These are phyloP conservation scores for Eimeria sp. DNA, from an alignment of 169 alveolate species.

Conservation along the genomic window DNA sequence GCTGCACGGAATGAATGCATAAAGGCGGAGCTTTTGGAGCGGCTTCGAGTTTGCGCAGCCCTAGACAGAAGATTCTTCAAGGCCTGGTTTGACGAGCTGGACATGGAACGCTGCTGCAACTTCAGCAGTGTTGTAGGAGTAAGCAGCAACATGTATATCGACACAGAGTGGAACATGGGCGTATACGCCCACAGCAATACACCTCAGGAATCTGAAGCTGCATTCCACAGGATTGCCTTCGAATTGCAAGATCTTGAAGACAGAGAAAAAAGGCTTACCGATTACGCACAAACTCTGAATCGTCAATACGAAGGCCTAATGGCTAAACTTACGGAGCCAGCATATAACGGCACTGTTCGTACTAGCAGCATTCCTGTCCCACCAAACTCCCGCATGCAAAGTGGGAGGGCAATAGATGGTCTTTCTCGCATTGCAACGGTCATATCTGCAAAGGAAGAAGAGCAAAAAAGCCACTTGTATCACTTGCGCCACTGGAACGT, in stretches of 20 bases:
- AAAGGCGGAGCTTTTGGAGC: not conserved
- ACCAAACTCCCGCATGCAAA: not conserved
- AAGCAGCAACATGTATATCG: not conserved
- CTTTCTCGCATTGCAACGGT: not conserved
- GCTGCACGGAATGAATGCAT: not conserved
- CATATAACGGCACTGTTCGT: not conserved
- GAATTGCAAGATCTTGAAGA: constrained; percentile 7
- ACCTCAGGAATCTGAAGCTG: not conserved
- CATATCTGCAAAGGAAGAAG: not conserved
- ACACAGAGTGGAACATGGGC: not conserved
- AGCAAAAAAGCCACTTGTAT: not conserved
- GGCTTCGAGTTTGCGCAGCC: constrained; percentile 11
- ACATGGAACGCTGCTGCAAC: constrained; percentile 41
- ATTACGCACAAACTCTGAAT: not conserved
- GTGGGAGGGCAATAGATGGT: not conserved
- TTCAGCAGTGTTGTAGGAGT: not conserved
- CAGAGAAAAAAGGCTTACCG: not conserved
- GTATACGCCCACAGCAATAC: too few species aligned
- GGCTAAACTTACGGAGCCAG: not conserved
- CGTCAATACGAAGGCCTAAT: not conserved
- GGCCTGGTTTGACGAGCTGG: constrained; percentile 18
- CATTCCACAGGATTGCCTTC: not conserved
- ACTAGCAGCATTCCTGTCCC: not conserved
- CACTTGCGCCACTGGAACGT: constrained; percentile 2
- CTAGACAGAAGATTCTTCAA: not conserved